Base-by-base conservation (phyloP, 1,139 yeast species). In the Pichia sp. region DNA sequence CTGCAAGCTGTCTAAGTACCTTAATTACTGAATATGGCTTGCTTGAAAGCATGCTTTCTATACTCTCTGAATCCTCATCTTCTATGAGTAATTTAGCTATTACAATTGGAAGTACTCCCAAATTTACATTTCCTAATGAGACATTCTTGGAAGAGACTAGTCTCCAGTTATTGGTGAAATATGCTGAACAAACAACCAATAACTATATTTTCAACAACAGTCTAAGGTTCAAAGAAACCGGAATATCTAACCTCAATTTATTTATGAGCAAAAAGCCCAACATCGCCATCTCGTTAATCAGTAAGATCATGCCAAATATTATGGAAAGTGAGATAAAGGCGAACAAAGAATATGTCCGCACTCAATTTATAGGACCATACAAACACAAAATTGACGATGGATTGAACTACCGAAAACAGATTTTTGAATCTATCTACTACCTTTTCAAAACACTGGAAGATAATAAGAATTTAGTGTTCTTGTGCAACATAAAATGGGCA, bases 291-390 rank as follows among this genome's bases (percentile, higher is more conserved):
- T 79, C 82, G 1, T 73, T 75, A 52, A 68, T 84, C 57, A 71
- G 77, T 15, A 71, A 74, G 48, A 75, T 86, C 53, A 68, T 86
- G 45, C 83, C 86, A 0, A 67, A 71, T 1, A 70, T 87, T 5
- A 79, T 77, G 61, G 74, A 73, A 16, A 59, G 54, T 11, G 90
- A 87, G 63, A 75, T 89, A 43, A 72, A 71, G 15, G 75, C 85
- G 1, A 81, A 80, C 60, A 76, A 75, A 31, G 77, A 78, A 52
- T 84, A 83, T 62, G 80, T 87, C 51, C 84, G 84, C 55, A 72
- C 77, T 11, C 85, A 89, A 44, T 87, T 85, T 49, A 87, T 90
- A 84, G 97, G 97, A 0, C 96, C 96, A 0, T 88, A 87, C 73
- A 87, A 87, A 64, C 92, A 87, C 65, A 83, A 84, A 57, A 80